Conservation (phyloP, 2,329 filamentous ascomycete genomes). For the Phyllachora maydis region DNA sequence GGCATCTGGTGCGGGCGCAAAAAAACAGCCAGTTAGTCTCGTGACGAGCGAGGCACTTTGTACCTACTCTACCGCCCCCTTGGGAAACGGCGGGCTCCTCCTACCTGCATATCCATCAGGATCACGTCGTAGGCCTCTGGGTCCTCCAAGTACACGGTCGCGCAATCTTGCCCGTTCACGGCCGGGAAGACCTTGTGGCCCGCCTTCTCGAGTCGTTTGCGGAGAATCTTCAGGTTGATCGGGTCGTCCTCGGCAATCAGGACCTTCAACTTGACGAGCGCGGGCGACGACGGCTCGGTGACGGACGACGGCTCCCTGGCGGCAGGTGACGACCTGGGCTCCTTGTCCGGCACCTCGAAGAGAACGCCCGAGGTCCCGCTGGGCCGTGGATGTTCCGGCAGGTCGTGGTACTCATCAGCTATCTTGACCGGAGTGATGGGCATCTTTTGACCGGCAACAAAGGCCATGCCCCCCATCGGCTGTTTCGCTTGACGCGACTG, state of each 20-base stretch:
- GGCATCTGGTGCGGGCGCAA: slow-evolving; percentile 57
- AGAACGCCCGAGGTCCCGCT: slow-evolving; percentile 14
- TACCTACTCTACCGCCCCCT: too few species aligned
- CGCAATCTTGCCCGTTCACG: slow-evolving; percentile 71
- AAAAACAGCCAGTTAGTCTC: background rate
- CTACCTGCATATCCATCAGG: slow-evolving; percentile 82
- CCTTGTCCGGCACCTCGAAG: slow-evolving; percentile 14
- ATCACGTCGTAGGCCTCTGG: slow-evolving; percentile 51
- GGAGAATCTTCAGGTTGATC: slow-evolving; percentile 64
- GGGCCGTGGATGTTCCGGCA: slow-evolving; percentile 10
- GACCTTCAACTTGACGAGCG: slow-evolving; percentile 36
- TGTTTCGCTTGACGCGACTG: too few species aligned
- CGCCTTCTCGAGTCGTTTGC: slow-evolving; percentile 58
- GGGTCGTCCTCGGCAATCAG: slow-evolving; percentile 78
- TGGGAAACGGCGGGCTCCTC: too few species aligned
- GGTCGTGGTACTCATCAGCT: slow-evolving; percentile 21
- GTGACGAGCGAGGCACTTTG: too few species aligned
- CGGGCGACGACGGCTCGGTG: slow-evolving; percentile 4
- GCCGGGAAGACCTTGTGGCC: slow-evolving; percentile 55
- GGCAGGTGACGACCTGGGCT: too few species aligned
- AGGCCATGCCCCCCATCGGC: slow-evolving; percentile 16
- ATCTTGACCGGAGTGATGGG: slow-evolving; percentile 25
- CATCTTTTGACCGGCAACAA: slow-evolving; percentile 20
- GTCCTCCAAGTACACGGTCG: slow-evolving; percentile 43
- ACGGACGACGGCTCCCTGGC: slow-evolving; percentile 1